A percentile compares a stretch with the other conserved stretches of the same genome.
Conservation (phyloP, 768 basidiomycete genomes). For the Kondoa malvinella region DNA sequence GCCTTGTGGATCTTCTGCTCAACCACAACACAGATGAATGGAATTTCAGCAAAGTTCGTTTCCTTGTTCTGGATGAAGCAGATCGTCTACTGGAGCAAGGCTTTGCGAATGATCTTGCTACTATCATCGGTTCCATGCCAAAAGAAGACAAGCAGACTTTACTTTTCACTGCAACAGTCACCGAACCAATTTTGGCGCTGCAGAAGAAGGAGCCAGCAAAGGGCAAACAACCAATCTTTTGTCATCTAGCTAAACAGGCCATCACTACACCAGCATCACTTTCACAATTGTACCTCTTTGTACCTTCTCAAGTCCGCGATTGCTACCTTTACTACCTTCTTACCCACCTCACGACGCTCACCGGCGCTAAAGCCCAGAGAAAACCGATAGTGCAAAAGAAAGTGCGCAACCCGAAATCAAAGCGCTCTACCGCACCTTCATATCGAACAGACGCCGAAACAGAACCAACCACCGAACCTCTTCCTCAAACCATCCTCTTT, state of each 20-base stretch:
- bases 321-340: conserved; percentile 76
- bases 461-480: conserved; percentile 35
- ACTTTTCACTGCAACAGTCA: conserved; percentile 89
- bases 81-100: conserved; percentile 78
- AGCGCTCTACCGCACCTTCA: conserved; percentile 31
- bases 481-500: conserved; percentile 94
- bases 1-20: conserved; percentile 73
- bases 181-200: conserved; percentile 62
- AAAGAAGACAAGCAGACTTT: conserved; percentile 65
- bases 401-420: conserved; percentile 17
- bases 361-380: conserved; percentile 45
- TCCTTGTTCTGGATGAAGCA: conserved; percentile 91
- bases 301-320: conserved; percentile 89
- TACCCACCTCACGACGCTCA: conserved; percentile 42
- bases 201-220: conserved; percentile 53
- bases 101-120: conserved; percentile 66
- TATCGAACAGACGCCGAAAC: conserved; percentile 39
- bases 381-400: conserved; percentile 19
- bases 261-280: conserved; percentile 76
- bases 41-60: conserved; percentile 68
- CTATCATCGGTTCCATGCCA: conserved; percentile 60
- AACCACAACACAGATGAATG: conserved; percentile 58
- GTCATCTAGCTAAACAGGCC: conserved; percentile 55
- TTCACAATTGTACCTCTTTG: conserved; percentile 73
- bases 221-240: conserved; percentile 73